Conservation (phyloP, 306 rosid genomes). For the Quercus rubra region DNA sequence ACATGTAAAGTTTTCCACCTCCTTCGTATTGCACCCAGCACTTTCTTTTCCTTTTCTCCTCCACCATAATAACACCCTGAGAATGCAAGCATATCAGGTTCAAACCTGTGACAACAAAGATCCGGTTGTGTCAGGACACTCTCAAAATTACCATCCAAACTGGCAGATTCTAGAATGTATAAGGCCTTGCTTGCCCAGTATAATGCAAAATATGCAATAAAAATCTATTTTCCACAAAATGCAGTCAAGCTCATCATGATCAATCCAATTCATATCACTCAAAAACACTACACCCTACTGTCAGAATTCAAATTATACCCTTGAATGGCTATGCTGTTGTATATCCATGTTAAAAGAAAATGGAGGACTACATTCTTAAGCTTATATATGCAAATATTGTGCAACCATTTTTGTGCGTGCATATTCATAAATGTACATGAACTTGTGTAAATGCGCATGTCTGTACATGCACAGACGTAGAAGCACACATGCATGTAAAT, state of each 20-base stretch:
- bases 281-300: no score
- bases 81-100: slow-evolving; percentile 99
- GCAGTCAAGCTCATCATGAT: background rate
- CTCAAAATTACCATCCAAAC: background rate
- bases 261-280: background rate
- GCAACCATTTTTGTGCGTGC: background rate
- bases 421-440: background rate
- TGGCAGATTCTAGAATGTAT: background rate
- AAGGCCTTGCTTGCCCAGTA: background rate
- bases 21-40: slow-evolving; percentile 78
- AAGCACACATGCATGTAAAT: background rate
- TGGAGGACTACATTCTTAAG: background rate
- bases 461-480: background rate
- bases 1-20: slow-evolving; percentile 99
- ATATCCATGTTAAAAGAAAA: background rate
- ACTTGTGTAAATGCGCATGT: background rate
- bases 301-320: background rate
- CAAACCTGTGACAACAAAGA: slow-evolving; percentile 59
- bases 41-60: slow-evolving; percentile 89
- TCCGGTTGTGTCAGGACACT: slow-evolving; percentile 17
- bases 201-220: background rate
- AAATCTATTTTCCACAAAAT: background rate
- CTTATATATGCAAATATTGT: background rate
- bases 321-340: background rate
- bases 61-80: slow-evolving; percentile 99